Conservation (phyloP, 352 stramenopile genomes). For the Phytophthora tubulina region DNA sequence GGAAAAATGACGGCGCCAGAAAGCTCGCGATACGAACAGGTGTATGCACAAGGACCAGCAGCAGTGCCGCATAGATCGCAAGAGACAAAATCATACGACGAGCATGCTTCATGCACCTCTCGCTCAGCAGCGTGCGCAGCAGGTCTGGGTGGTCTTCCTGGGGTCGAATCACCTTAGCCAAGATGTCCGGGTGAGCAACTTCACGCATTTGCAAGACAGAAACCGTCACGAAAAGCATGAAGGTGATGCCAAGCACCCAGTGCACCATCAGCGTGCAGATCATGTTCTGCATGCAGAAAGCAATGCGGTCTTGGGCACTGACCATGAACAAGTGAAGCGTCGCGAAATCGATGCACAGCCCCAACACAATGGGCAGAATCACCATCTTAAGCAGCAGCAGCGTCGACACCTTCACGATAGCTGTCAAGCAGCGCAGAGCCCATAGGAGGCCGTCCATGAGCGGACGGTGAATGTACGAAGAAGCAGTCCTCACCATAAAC, state of each 20-base stretch:
- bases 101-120: slow-evolving; percentile 93
- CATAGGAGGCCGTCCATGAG: slow-evolving; percentile 85
- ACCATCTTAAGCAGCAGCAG: slow-evolving; percentile 98
- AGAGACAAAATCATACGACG: slow-evolving; percentile 95
- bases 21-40: slow-evolving; percentile 75
- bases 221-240: slow-evolving; percentile 98
- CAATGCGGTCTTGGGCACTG: slow-evolving; percentile 76
- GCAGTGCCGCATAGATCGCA: slow-evolving; percentile 91
- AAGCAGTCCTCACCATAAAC: slow-evolving; percentile 86
- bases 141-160: slow-evolving; percentile 98
- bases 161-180: slow-evolving; percentile 89
- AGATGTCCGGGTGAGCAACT: slow-evolving; percentile 94
- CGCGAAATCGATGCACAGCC: slow-evolving; percentile 94
- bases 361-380: slow-evolving; percentile 94
- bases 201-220: slow-evolving; percentile 95
- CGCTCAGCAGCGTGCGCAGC: slow-evolving; percentile 95
- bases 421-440: slow-evolving; percentile 82
- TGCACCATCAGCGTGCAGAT: slow-evolving; percentile 95
- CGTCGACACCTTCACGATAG: slow-evolving; percentile 95
- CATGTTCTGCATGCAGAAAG: slow-evolving; percentile 88
- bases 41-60: slow-evolving; percentile 90
- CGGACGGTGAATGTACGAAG: slow-evolving; percentile 84
- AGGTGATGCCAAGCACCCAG: slow-evolving; percentile 98
- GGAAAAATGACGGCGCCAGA: slow-evolving; percentile 71
- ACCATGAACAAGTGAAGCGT: slow-evolving; percentile 92